Percentiles rank a stretch among this genome's conserved stretches.
These are phyloP conservation scores for Globisporangium mamillatum DNA, from an alignment of 352 stramenopile genomes.

Conservation along the genomic window DNA sequence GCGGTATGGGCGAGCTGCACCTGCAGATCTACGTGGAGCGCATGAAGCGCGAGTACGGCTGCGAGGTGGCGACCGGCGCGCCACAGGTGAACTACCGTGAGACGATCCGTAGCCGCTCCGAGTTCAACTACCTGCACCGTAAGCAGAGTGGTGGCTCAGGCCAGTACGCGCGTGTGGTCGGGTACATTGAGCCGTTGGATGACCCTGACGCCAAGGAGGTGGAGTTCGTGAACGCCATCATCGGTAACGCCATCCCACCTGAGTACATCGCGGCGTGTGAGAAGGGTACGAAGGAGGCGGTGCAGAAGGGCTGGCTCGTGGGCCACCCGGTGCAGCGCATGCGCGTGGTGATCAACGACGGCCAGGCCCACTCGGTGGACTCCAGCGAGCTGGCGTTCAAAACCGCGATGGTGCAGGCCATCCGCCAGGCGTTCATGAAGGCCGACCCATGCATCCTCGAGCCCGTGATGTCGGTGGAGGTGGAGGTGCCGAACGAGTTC, in stretches of 20 bases:
- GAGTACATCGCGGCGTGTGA: slow-evolving; percentile 98
- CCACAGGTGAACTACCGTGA: slow-evolving; percentile 99
- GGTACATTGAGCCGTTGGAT: slow-evolving; percentile 96
- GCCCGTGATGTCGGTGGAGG: slow-evolving; percentile 95
- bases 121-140: slow-evolving; percentile 99
- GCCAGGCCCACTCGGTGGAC: slow-evolving; percentile 96
- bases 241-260: slow-evolving; percentile 98
- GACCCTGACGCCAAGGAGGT: slow-evolving; percentile 77
- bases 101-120: slow-evolving; percentile 90
- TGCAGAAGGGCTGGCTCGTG: slow-evolving; percentile 94
- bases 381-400: slow-evolving; percentile 98
- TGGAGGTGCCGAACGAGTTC: slow-evolving; percentile 94
- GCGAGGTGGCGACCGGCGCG: slow-evolving; percentile 89
- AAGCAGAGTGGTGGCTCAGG: slow-evolving; percentile 98
- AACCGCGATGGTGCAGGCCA: slow-evolving; percentile 93
- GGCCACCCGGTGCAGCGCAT: slow-evolving; percentile 93
- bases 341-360: slow-evolving; percentile 88
- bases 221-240: slow-evolving; percentile 97
- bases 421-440: slow-evolving; percentile 94
- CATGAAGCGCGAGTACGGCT: slow-evolving; percentile 98
- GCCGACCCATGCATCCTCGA: slow-evolving; percentile 93
- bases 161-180: slow-evolving; percentile 96
- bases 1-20: slow-evolving; percentile 98
- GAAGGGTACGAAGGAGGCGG: slow-evolving; percentile 96
- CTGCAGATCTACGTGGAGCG: slow-evolving; percentile 99